Conservation (phyloP, 2,329 filamentous ascomycete species). For the Apiospora pterosperma region DNA sequence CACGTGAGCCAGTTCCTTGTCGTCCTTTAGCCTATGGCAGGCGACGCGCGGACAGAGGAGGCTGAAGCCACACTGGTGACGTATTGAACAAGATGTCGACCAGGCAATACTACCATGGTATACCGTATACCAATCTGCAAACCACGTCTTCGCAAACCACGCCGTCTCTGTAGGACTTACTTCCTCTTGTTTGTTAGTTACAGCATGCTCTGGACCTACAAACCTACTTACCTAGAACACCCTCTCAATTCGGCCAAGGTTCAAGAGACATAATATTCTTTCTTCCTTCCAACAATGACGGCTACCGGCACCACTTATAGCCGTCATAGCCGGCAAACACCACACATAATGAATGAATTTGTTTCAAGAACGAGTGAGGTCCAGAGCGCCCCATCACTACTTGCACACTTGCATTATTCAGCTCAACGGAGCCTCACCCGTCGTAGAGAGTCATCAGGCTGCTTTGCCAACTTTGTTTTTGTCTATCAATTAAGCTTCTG, state of each 20-base stretch:
- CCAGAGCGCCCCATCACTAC: not conserved
- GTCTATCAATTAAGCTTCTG: not conserved
- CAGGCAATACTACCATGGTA: not conserved
- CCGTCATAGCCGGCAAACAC: not conserved
- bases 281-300: not conserved
- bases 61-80: constrained; percentile 1
- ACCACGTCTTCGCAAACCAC: not conserved
- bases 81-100: not conserved
- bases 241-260: not conserved
- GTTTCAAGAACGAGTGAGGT: not conserved
- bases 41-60: not conserved
- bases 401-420: not conserved
- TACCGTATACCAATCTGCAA: too few relatives aligned
- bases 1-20: not conserved
- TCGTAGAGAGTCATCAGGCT: not conserved
- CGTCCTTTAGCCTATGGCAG: not conserved
- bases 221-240: not conserved
- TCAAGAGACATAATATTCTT: not conserved
- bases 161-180: not conserved
- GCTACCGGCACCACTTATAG: not conserved
- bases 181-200: not conserved
- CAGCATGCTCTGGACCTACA: not conserved
- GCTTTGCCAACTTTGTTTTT: not conserved
- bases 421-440: not conserved
- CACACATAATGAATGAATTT: not conserved